Base-by-base conservation (phyloP, 805 yeast genomes). In the Candida alai region DNA sequence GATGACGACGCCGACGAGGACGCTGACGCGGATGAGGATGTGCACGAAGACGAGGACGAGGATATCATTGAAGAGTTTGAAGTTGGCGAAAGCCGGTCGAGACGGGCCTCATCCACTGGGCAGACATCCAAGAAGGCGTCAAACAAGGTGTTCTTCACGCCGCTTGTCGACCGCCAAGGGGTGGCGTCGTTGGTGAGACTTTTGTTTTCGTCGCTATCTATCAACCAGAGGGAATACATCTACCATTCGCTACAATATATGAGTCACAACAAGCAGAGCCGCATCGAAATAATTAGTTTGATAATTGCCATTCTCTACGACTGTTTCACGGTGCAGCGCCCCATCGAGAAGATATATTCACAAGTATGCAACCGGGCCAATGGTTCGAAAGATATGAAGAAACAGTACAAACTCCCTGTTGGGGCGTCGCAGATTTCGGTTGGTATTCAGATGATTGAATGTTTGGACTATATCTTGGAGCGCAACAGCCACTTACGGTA, bases 381-480 rank as follows among this genome's bases (percentile, higher is more conserved):
- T 13, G 47, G 45, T 4, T 20, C 24, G 11, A 6, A 56, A 51
- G 34, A 26, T 18, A 12, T 41, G 15, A 29, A 47, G 38, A 39
- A 39, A 22, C 48, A 39, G n/a, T 39, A 39, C 37, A 40, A 56
- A 42, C 47, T 75, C 44, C 90, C 93, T 2, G 49, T 64, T 5
- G 81, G 78, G 12, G 72, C 83, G 13, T 74, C 89, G 0, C 84
- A 90, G 1, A 60, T 80, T 8, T 64, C 74, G 8, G 82, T 87
- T 15, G 89, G 89, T 1, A 79, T 77, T 30, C 96, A 87, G 48
- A 72, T 81, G 4, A 66, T 89, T 28, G 95, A 85, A 40, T 79
- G 84, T 1, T 60, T 88, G 12, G 85, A 82, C 42, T 78, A 73
- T 45, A 62, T 88, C 30, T 66, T 88, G 32, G 86, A 82, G 37